Evolutionary conservation across 805 yeast genomes (phyloP), one percentile per base, ranked within the genome.

Genomic region (Metschnikowia shivogae): DNA sequence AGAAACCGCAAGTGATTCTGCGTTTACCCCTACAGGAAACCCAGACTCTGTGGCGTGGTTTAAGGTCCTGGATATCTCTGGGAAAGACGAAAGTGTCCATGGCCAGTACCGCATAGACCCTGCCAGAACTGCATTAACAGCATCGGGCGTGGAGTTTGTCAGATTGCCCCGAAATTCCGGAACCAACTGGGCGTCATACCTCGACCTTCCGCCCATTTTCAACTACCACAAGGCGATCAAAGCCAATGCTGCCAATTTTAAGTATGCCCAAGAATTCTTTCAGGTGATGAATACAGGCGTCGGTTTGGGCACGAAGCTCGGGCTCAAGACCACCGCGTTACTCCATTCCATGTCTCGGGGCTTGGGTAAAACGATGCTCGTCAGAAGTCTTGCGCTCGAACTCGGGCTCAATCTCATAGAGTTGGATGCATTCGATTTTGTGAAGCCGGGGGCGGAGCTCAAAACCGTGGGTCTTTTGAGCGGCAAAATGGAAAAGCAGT

Each of bases 41-140:
- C 81, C 86, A 1, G 88, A 89, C 59, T 70, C 79, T 0, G 76
- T 90, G 14, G 95, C 89, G 0, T 92, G 97, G 97, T 92, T 89
- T 63, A 78, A 78, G 53, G 77, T 92, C 1, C 71, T 78, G 2
- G 83, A 77, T 6, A 67, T 82, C 4, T 57, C 67, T 5, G 74
- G 74, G 3, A 69, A 62, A 2, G 41, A 46, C 2, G 47, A 35
- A 4, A 31, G 43, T 8, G 50, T 36, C 0, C 54, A 56, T 3
- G 84, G 80, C 54, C 57, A 54, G 32, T 84, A 66, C 53, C 59
- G 81, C 0, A 76, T 90, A 30, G 89, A 86, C 60, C 82, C 95
- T 0, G 50, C 70, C 0, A 76, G 76, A 47, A 86, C 96, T 0
- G 73, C 82, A 36, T 73, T 92, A 72, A 73, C 79, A 3, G 93